These are phyloP conservation scores for Didymella pinodella DNA, from an alignment of 2,329 filamentous ascomycete species.

Conservation along the genomic window DNA sequence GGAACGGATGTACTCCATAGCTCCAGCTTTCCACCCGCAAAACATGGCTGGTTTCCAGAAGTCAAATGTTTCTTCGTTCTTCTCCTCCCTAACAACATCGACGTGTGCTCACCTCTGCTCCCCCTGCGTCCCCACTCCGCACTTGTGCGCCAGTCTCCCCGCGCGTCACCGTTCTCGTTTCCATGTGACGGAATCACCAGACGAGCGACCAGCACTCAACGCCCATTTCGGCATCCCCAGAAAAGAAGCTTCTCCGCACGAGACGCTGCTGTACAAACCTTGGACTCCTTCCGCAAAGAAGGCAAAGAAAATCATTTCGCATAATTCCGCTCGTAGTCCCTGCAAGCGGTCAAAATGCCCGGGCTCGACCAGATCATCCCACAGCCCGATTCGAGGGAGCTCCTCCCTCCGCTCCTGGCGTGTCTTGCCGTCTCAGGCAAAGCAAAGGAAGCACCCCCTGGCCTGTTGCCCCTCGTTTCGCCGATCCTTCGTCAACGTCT, in stretches of 20 bases:
- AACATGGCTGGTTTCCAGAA: slow-evolving; percentile 27
- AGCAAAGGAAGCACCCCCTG: slow-evolving; percentile 66
- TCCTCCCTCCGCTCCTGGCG: slow-evolving; percentile 69
- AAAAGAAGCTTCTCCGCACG: not conserved
- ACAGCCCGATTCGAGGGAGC: slow-evolving; percentile 62
- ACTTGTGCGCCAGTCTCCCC: slow-evolving; percentile 18
- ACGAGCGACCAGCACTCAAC: slow-evolving; percentile 14
- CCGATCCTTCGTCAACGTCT: slow-evolving; percentile 70
- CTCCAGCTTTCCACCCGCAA: slow-evolving; percentile 26
- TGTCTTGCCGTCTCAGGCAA: slow-evolving; percentile 69
- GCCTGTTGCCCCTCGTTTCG: slow-evolving; percentile 67
- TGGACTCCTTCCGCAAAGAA: not conserved
- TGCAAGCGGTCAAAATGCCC: slow-evolving; percentile 49
- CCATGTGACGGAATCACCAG: slow-evolving; percentile 42
- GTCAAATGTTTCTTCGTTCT: slow-evolving; percentile 15
- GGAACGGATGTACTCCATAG: slow-evolving; percentile 27
- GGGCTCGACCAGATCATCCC: slow-evolving; percentile 60
- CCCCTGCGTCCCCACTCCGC: slow-evolving; percentile 16
- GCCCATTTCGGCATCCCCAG: not conserved
- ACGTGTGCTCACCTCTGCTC: not conserved
- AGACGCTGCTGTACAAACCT: not conserved
- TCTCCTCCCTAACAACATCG: slow-evolving; percentile 10
- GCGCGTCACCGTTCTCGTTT: slow-evolving; percentile 29
- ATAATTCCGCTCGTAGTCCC: not conserved
- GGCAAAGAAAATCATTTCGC: not conserved